phyloP scores from a whole-genome alignment of 768 basidiomycete species.

The Tulasnella sp. region DNA sequence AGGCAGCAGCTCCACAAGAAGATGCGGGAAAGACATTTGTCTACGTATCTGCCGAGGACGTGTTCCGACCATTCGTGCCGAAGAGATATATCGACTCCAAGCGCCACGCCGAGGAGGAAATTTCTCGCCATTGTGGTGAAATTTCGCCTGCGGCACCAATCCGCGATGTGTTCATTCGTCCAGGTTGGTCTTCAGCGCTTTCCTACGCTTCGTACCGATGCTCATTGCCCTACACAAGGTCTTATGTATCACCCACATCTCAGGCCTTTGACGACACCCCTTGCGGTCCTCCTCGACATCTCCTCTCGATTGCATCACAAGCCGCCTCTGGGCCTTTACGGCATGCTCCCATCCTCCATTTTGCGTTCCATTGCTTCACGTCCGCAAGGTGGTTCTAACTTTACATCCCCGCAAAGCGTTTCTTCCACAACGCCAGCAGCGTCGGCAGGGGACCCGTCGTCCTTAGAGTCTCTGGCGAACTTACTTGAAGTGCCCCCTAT shows the following conservation, averaged over 20 bases:
- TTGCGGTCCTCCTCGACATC: conserved; percentile 75
- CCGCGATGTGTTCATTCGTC: conserved; percentile 75
- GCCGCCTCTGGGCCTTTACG: conserved; percentile 36
- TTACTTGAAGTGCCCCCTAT: conserved; percentile 80
- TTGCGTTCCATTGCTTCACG: conserved; percentile 37
- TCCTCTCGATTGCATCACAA: conserved; percentile 64
- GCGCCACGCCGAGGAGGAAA: conserved; percentile 73
- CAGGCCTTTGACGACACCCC: conserved; percentile 79
- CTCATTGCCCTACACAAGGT: conserved; percentile 41
- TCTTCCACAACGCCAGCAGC: conserved; percentile 20
- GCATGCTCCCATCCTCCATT: conserved; percentile 60
- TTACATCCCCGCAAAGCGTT: conserved; percentile 21
- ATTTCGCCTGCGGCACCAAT: conserved; percentile 36
- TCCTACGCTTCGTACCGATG: background rate
- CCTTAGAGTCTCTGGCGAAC: conserved; percentile 56
- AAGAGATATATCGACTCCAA: conserved; percentile 89
- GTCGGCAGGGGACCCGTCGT: conserved; percentile 38
- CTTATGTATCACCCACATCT: conserved; percentile 93
- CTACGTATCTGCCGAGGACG: conserved; percentile 91
- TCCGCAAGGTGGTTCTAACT: conserved; percentile 26
- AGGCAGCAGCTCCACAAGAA: conserved; percentile 25
- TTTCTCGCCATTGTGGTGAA: conserved; percentile 45
- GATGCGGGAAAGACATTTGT: conserved; percentile 47
- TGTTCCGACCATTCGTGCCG: conserved; percentile 80
- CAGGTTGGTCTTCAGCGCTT: conserved; percentile 51